These are phyloP conservation scores for Aspergillus vadensis DNA, from an alignment of 2,329 filamentous ascomycete species.

Conservation along the genomic window DNA sequence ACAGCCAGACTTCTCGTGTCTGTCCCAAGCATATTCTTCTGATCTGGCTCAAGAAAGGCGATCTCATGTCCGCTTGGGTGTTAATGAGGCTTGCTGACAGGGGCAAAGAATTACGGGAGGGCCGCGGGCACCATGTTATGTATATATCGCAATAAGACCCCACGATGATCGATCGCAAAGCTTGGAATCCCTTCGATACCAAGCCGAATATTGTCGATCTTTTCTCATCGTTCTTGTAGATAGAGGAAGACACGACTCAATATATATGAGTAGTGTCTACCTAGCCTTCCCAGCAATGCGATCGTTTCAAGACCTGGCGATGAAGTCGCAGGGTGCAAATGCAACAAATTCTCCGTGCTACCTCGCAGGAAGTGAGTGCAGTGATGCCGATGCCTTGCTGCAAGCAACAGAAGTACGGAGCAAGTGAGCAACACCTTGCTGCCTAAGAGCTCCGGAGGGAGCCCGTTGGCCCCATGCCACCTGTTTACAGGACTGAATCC, in stretches of 20 bases:
- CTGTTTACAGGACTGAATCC: not conserved
- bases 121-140: not conserved
- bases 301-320: not conserved
- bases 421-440: not conserved
- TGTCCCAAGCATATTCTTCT: not conserved
- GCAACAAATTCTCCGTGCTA: not conserved
- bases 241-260: not conserved
- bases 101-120: not conserved
- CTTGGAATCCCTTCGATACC: not conserved
- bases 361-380: not conserved
- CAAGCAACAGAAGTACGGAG: not conserved
- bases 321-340: not conserved
- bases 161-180: not conserved
- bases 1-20: too few species aligned
- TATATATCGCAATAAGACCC: not conserved
- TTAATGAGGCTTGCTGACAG: not conserved
- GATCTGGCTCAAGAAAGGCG: not conserved
- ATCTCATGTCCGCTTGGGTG: not conserved
- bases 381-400: not conserved
- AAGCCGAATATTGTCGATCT: not conserved
- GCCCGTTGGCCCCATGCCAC: not conserved
- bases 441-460: not conserved
- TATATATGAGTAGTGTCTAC: not conserved
- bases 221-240: not conserved
- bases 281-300: not conserved